These are phyloP conservation scores for Simplicillium aogashimaense DNA, from an alignment of 2,329 filamentous ascomycete genomes.

Conservation along the genomic window DNA sequence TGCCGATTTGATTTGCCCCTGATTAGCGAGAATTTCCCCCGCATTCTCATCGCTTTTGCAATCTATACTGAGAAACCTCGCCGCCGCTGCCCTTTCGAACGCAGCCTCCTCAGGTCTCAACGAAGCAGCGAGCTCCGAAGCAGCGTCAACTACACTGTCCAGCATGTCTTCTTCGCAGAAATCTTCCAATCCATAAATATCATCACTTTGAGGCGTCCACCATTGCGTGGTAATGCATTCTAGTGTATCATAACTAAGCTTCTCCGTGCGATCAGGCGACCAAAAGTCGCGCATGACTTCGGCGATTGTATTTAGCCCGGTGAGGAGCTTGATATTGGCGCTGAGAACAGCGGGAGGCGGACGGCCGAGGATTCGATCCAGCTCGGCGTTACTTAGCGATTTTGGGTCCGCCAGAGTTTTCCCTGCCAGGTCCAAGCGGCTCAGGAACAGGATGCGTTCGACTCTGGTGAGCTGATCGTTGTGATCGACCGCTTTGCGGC, in stretches of 20 bases:
- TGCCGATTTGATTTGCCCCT: too few relatives aligned
- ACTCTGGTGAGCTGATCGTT: slow-evolving; percentile 9
- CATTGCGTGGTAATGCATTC: slow-evolving; percentile 1
- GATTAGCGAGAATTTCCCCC: too few relatives aligned
- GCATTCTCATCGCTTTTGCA: too few relatives aligned
- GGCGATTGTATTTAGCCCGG: slow-evolving; percentile 1
- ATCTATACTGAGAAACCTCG: neutral
- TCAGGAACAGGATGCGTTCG: slow-evolving; percentile 8
- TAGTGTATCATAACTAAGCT: slow-evolving; percentile 1
- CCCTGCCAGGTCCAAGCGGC: slow-evolving; percentile 9
- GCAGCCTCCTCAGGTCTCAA: neutral
- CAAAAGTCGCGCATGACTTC: slow-evolving; percentile 1
- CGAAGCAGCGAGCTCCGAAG: neutral
- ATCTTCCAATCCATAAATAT: neutral
- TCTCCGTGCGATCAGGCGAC: slow-evolving; percentile 2
- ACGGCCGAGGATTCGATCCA: slow-evolving; percentile 7
- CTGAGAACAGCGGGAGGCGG: slow-evolving; percentile 5
- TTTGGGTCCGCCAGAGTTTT: slow-evolving; percentile 7
- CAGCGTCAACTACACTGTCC: neutral
- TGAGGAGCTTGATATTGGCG: slow-evolving; percentile 3
- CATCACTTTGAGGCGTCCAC: slow-evolving; percentile 3
- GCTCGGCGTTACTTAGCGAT: slow-evolving; percentile 6
- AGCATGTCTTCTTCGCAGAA: neutral
- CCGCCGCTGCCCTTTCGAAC: neutral
- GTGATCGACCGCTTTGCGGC: slow-evolving; percentile 8